phyloP scores from a whole-genome alignment of 805 yeast species.

The Metschnikowia picachoensis region DNA sequence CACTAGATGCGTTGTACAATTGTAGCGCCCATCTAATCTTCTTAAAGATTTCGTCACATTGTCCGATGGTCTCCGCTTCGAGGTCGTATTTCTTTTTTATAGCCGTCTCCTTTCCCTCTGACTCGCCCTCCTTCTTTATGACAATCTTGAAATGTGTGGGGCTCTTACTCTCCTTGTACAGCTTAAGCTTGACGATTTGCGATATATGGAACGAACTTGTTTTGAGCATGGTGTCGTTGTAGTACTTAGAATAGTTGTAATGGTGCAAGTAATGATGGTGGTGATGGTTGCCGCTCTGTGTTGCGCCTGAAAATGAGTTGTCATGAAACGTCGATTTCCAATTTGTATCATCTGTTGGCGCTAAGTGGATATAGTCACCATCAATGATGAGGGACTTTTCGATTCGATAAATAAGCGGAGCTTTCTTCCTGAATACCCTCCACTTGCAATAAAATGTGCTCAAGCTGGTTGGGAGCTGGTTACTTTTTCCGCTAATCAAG shows the following conservation, averaged over 20 bases:
- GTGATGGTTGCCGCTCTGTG: constrained; percentile 17
- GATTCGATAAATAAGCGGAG: constrained; percentile 72
- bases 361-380: constrained; percentile 88
- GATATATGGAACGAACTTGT: constrained; percentile 84
- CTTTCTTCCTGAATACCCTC: constrained; percentile 85
- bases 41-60: constrained; percentile 73
- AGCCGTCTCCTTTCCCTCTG: constrained; percentile 45
- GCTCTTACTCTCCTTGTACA: constrained; percentile 56
- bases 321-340: constrained; percentile 30
- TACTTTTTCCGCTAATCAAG: constrained; percentile 9
- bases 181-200: constrained; percentile 72
- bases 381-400: constrained; percentile 84
- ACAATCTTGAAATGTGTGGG: constrained; percentile 80
- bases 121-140: constrained; percentile 39
- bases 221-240: constrained; percentile 69
- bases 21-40: constrained; percentile 57
- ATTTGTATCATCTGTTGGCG: constrained; percentile 76
- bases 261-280: constrained; percentile 39
- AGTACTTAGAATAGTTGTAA: constrained; percentile 37
- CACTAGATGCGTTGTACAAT: constrained; percentile 43
- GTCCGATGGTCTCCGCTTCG: constrained; percentile 61
- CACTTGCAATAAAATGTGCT: constrained; percentile 73
- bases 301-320: constrained; percentile 26
- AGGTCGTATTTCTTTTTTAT: constrained; percentile 82
- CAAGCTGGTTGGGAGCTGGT: constrained; percentile 29